Base-by-base conservation (phyloP, 2,329 filamentous ascomycete genomes). In the Cordyceps cicadae region DNA sequence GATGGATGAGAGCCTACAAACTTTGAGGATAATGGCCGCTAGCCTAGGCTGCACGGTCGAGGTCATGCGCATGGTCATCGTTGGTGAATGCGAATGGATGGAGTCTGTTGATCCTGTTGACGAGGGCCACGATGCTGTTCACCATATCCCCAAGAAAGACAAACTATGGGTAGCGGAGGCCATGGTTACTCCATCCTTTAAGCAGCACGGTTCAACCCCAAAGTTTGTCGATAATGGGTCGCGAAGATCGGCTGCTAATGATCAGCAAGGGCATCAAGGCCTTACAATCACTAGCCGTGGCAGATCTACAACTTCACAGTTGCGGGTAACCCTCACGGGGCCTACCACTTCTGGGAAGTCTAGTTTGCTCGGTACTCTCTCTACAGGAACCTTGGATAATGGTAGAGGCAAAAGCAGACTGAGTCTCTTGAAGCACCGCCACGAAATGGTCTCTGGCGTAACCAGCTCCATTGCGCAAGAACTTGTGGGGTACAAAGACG, bases 391-490 rank as follows among this genome's bases (percentile, higher is more conserved):
- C 1, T 77, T 96, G 19, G 94, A 99, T 70, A 97, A 97, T 71
- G 93, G 93, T 0, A 82, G 92, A 64, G 94, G 94, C 0, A 94
- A 92, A 70, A 96, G 91, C 70, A 85, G 94, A 58, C 79, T 97
- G 29, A 93, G 90, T 68, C 80, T 97, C 55, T 78, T 99, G 34
- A 96, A 92, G 70, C 94, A 99, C 73, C 86, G 90, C 12, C 94
- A 99, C 70, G 94, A 99, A 71, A 89, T 97, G 61, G 87, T 83
- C 3, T 95, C 93, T 2, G 94, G 94, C 0, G 81, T 96, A 64
- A 99, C 94, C 1, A 97, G 92, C 70, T 97, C 93, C 6, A 88
- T 99, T 50, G 90, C 94, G 0, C 93, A 97, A 69, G 94, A 97
- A 71, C 79, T 99, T 11, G 83, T 99, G 63, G 94, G 94, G 8